Conservation (phyloP, 352 stramenopile genomes). For the Phytophthora constricta region DNA sequence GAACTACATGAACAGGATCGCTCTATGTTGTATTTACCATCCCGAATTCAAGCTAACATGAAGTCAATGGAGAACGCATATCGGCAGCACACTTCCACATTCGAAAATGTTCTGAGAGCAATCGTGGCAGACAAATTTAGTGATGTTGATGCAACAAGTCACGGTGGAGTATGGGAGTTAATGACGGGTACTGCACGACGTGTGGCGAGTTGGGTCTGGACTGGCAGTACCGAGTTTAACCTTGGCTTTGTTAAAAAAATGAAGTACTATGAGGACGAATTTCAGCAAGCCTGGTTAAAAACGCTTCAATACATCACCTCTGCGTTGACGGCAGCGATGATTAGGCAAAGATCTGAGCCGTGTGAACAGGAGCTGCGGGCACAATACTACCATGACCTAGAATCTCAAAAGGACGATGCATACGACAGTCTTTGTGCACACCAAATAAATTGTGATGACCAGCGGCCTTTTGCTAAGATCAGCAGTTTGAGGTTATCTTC, state of each 20-base stretch:
- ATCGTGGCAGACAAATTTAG: neutral
- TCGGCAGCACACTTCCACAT: neutral
- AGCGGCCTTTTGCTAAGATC: slow-evolving; percentile 4
- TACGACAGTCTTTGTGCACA: slow-evolving; percentile 10
- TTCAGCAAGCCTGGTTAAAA: slow-evolving; percentile 8
- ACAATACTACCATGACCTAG: neutral
- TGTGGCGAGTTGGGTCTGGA: neutral
- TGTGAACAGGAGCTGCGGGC: neutral
- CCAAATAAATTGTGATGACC: neutral
- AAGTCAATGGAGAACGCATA: neutral
- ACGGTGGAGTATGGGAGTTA: neutral
- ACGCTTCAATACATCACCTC: slow-evolving; percentile 1
- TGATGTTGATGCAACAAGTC: neutral
- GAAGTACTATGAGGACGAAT: no score
- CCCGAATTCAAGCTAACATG: slow-evolving; percentile 28
- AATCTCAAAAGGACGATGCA: neutral
- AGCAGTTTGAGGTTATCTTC: neutral
- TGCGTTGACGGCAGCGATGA: neutral
- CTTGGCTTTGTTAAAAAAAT: no score
- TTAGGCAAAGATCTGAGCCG: neutral
- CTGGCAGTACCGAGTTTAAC: no score
- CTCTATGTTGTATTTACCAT: slow-evolving; percentile 18
- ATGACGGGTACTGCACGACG: neutral
- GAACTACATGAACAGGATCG: neutral
- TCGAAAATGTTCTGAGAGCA: neutral